Base-by-base conservation (phyloP, 495 filamentous ascomycete genomes). In the Hypoxylon trugodes region DNA sequence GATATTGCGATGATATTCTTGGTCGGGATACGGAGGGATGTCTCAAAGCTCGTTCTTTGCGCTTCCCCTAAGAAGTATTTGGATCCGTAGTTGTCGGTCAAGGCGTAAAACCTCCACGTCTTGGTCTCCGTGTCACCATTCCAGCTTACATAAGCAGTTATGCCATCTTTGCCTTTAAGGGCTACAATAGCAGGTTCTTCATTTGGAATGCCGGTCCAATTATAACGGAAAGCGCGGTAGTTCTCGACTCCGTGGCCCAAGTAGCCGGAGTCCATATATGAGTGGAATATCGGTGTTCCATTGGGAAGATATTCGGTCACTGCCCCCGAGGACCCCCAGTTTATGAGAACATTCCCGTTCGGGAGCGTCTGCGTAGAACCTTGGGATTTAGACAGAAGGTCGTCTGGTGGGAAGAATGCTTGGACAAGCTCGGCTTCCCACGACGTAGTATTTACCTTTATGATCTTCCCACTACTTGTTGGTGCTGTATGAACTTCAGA, bases 301-400 rank as follows among this genome's bases (percentile, higher is more conserved):
- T 82, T 72, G 3, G 75, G 71, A 9, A 78, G 76, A 58, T 85
- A 84, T 64, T 89, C 86, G 0, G 83, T 87, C 25, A 87, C 73
- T 36, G 80, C 84, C 1, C 82, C 74, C 38, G 82, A 79, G 53
- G 82, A 84, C 1, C 86, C 86, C 85, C 84, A 88, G 60, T 85
- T 84, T 12, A 87, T 81, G 19, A 87, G 78, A 4, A 79, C 71
- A 51, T 87, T 84, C 15, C 78, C 76, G 57, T 82, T 81, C 0
- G 82, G 77, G 4, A 88, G 74, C 1, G 82, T 66, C 63, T 89
- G 87, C 22, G 84, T 74, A 51, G 84, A 87, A 10, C 87, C 87
- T 63, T 88, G 86, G 19, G 83, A 86, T 25, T 82, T 84, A 48
- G 83, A 82, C 32, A 82, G 65, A 45, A 87, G 64, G 21, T 79